A percentile compares a stretch with the other conserved stretches of the same genome.
Evolutionary conservation across 805 yeast genomes (phyloP).

Genomic region (Pichia californica): DNA sequence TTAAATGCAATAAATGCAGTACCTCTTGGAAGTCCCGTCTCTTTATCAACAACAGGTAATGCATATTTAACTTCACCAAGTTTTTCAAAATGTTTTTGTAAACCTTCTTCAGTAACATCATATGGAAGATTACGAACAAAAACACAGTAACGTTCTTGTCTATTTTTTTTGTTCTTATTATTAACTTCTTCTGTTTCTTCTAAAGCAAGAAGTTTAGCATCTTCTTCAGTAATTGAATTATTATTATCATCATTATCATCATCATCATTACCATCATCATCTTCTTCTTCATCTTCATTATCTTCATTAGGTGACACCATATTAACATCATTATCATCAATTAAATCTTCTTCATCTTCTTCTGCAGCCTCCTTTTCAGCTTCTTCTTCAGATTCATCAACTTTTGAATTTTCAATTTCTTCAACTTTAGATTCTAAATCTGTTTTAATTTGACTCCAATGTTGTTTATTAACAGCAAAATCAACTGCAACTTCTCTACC

Average conservation of each 20-base stretch:
- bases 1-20: constrained; percentile 90
- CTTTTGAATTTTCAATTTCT: constrained; percentile 31
- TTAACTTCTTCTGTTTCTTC: constrained; percentile 32
- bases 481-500: constrained; percentile 93
- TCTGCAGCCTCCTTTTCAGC: constrained; percentile 34
- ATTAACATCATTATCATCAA: constrained; percentile 17
- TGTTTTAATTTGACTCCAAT: constrained; percentile 62
- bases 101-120: constrained; percentile 78
- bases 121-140: constrained; percentile 93
- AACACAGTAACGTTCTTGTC: constrained; percentile 62
- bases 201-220: constrained; percentile 26
- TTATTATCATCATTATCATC: constrained; percentile 17
- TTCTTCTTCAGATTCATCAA: constrained; percentile 34
- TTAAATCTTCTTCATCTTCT: constrained; percentile 22
- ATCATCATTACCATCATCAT: constrained; percentile 23
- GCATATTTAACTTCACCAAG: constrained; percentile 93
- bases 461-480: constrained; percentile 82
- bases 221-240: constrained; percentile 17
- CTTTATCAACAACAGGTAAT: constrained; percentile 82
- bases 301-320: constrained; percentile 18
- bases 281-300: constrained; percentile 24
- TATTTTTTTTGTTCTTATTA: constrained; percentile 42
- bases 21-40: constrained; percentile 83
- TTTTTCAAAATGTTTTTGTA: constrained; percentile 68
- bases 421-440: constrained; percentile 34